A percentile compares a stretch with the other conserved stretches of the same genome.
These are phyloP conservation scores for Aspergillus mulundensis DNA, from an alignment of 495 filamentous ascomycete genomes.

Conservation along the genomic window DNA sequence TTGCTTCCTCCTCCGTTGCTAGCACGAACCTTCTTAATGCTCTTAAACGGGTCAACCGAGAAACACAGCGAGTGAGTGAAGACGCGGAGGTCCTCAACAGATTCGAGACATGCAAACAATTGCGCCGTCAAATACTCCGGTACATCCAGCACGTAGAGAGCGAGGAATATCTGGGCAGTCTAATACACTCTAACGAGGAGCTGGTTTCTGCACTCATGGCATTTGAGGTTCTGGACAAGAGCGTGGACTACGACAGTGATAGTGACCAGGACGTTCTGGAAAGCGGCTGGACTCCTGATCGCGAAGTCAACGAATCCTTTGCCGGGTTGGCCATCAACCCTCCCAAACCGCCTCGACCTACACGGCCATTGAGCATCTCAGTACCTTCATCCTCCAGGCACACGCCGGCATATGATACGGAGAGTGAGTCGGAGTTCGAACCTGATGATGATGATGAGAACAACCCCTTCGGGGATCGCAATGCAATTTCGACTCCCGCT, in stretches of 20 bases:
- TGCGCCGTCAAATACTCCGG: constrained; percentile 77
- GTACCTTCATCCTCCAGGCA: constrained; percentile 26
- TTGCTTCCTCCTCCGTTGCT: constrained; percentile 81
- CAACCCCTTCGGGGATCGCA: constrained; percentile 74
- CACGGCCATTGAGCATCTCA: constrained; percentile 29
- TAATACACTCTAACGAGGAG: constrained; percentile 80
- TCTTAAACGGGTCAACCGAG: constrained; percentile 86
- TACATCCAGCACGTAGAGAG: constrained; percentile 86
- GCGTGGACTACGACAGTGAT: constrained; percentile 94
- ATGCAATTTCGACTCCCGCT: constrained; percentile 61
- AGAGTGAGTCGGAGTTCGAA: constrained; percentile 47
- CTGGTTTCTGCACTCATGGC: constrained; percentile 90
- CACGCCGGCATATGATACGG: constrained; percentile 25
- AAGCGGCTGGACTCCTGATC: constrained; percentile 33
- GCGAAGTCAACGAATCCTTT: constrained; percentile 32
- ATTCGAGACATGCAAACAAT: constrained; percentile 81
- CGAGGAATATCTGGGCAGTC: constrained; percentile 73
- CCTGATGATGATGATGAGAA: constrained; percentile 60
- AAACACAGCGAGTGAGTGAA: constrained; percentile 81
- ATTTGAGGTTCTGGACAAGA: constrained; percentile 91
- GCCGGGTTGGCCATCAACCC: constrained; percentile 40
- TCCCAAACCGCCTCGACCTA: constrained; percentile 39
- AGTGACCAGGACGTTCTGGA: constrained; percentile 60
- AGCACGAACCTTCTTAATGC: constrained; percentile 88
- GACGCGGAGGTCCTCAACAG: constrained; percentile 69